These are phyloP conservation scores for Lactarius tabidus DNA, from an alignment of 768 basidiomycete species.

Conservation along the genomic window DNA sequence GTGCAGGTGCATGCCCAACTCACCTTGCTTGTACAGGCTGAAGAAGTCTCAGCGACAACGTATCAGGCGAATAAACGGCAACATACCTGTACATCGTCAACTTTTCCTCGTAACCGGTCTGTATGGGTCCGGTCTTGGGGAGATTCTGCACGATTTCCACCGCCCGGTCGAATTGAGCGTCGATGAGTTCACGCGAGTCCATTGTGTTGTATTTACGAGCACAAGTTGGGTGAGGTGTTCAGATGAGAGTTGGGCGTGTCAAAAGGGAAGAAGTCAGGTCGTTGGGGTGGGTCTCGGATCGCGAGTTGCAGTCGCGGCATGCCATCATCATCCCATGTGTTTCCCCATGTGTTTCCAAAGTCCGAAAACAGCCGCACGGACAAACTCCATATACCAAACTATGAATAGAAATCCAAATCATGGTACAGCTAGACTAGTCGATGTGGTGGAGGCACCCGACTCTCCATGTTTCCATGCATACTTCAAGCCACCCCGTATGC, in stretches of 20 bases:
- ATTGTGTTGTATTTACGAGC: slow-evolving; percentile 33
- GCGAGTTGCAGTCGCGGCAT: background rate
- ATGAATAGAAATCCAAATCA: background rate
- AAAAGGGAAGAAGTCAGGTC: background rate
- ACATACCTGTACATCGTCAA: slow-evolving; percentile 84
- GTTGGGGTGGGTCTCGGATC: background rate
- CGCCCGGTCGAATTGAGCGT: slow-evolving; percentile 87
- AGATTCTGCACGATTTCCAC: slow-evolving; percentile 91
- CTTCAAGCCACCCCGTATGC: slow-evolving; percentile 69
- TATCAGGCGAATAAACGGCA: background rate
- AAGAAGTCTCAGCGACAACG: background rate
- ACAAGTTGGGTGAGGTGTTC: background rate
- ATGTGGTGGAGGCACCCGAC: slow-evolving; percentile 32
- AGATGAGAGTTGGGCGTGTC: background rate
- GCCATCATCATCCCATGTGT: slow-evolving; percentile 1
- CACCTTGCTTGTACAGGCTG: slow-evolving; percentile 93
- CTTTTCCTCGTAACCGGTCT: slow-evolving; percentile 95
- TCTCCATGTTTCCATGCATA: slow-evolving; percentile 65
- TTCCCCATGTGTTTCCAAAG: slow-evolving; percentile 7
- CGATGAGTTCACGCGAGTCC: slow-evolving; percentile 64
- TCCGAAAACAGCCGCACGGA: background rate
- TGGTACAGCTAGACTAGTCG: background rate
- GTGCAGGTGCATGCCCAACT: slow-evolving; percentile 2
- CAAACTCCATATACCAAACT: background rate
- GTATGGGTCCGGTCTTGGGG: slow-evolving; percentile 92